Evolutionary conservation across 202 grass and related monocot species (phyloP), one percentile per base, ranked within the genome.

Genomic region (Digitaria exilis): DNA sequence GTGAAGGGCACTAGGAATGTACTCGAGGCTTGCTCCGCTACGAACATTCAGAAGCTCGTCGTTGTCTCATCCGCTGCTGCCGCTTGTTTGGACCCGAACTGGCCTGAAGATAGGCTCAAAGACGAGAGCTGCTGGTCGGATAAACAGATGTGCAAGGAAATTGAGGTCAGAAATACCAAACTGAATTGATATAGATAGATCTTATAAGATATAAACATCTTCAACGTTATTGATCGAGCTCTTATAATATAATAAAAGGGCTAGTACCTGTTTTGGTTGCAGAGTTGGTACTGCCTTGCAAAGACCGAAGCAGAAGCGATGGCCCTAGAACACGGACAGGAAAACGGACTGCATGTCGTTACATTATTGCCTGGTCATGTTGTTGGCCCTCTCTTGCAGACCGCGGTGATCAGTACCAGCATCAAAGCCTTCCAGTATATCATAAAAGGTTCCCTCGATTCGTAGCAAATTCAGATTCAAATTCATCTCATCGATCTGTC

Each of bases 51-150:
- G 46, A 50, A 50, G 2, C 16, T 50, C 46, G 46, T 50, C 16
- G 16, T 50, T 3, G 46, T 50, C 46, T 50, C 46, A 18, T 50
- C 46, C 46, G 46, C 18, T 50, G 46, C 46, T 50, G 46, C 46
- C 4, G 50, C 50, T 52, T 21, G 17, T 21, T 21, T 60, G 2
- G 82, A 72, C 57, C 72, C 85, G 14, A 77, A 37, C 59, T 91
- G 86, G 85, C 59, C 85, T 5, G 69, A 49, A 41, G 82, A 66
- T 42, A 81, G 43, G 32, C 34, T 77, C 22, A 85, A 68, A 69
- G 89, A 91, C 51, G 89, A 88, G 73, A 88, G 9, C 2, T 80
- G 73, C 49, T 91, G 89, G 86, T 85, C 86, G 13, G 86, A 91
- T 58, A 84, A 75, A 22, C 48, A 75, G 35, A 75, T 85, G 25